Percentiles rank a stretch among this genome's conserved stretches.
Conservation (phyloP, 495 filamentous ascomycete species). For the Penicillium atrosanguineum region DNA sequence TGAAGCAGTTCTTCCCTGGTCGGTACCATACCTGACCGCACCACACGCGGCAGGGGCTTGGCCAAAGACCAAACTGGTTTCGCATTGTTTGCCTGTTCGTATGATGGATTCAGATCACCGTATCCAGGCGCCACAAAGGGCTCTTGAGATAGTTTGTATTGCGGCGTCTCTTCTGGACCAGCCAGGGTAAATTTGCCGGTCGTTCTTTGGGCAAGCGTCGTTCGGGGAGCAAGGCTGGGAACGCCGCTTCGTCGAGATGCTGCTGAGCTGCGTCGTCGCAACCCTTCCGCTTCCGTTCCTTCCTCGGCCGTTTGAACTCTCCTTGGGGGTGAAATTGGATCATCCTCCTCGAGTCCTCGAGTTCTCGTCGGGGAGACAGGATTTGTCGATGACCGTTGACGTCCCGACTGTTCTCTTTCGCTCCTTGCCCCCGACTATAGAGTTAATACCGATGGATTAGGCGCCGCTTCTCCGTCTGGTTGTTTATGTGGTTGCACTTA, state of each 20-base stretch:
- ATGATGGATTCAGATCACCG: conserved; percentile 43
- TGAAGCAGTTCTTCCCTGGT: conserved; percentile 38
- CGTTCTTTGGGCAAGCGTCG: conserved; percentile 30
- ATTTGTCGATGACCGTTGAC: not conserved
- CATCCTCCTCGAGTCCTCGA: not conserved
- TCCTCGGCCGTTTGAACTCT: conserved; percentile 4
- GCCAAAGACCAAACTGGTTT: conserved; percentile 51
- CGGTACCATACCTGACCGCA: conserved; percentile 45
- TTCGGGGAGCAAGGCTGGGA: conserved; percentile 29
- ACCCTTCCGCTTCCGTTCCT: not conserved
- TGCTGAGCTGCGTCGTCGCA: conserved; percentile 24
- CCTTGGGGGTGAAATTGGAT: conserved; percentile 18
- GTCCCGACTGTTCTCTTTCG: not conserved
- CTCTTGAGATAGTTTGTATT: conserved; percentile 34
- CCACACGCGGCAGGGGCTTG: conserved; percentile 47
- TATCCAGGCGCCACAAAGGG: conserved; percentile 46
- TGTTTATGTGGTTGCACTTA: not conserved
- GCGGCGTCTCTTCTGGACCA: conserved; percentile 36
- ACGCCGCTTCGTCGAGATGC: conserved; percentile 20
- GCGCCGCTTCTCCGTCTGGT: not conserved
- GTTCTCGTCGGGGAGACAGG: conserved; percentile 14
- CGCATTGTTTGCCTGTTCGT: conserved; percentile 37
- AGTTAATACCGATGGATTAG: not conserved
- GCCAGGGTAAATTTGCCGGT: conserved; percentile 38
- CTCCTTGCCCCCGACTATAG: conserved; percentile 3